Evolutionary conservation across 2,329 filamentous ascomycete genomes (phyloP).

Genomic region (Paraphaeosphaeria minitans): DNA sequence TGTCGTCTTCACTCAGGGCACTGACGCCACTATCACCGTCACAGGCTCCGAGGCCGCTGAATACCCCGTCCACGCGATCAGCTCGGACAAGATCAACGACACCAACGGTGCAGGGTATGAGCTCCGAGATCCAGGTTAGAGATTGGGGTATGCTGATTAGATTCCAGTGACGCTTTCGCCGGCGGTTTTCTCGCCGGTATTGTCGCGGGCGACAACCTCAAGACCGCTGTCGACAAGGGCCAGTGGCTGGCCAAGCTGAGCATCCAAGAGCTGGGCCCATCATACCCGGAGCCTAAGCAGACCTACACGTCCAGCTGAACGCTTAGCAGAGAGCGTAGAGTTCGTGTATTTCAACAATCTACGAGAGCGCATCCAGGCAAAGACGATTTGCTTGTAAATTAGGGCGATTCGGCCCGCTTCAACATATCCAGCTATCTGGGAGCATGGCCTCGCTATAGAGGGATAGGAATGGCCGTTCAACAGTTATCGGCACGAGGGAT

Average conservation of each 20-base stretch:
- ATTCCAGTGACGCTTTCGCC: slow-evolving; percentile 82
- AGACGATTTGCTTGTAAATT: slow-evolving; percentile 8
- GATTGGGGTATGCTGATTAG: slow-evolving; percentile 11
- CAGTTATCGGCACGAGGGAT: slow-evolving; percentile 3
- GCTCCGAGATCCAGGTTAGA: neutral
- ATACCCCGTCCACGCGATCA: slow-evolving; percentile 81
- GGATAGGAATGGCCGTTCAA: slow-evolving; percentile 8
- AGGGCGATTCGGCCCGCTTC: slow-evolving; percentile 3
- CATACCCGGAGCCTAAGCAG: slow-evolving; percentile 63
- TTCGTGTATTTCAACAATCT: slow-evolving; percentile 50
- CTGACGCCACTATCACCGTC: slow-evolving; percentile 85
- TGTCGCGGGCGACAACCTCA: slow-evolving; percentile 80
- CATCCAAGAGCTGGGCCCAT: slow-evolving; percentile 93
- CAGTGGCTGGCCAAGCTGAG: slow-evolving; percentile 95
- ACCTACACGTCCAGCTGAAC: slow-evolving; percentile 46
- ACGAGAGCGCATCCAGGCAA: slow-evolving; percentile 30
- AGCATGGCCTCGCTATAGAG: slow-evolving; percentile 1
- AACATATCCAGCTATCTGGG: neutral
- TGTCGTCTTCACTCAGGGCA: slow-evolving; percentile 94
- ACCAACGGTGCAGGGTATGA: slow-evolving; percentile 85
- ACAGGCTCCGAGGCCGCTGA: slow-evolving; percentile 69
- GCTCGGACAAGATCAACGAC: slow-evolving; percentile 81
- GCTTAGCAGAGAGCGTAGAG: slow-evolving; percentile 35
- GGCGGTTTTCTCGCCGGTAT: slow-evolving; percentile 91
- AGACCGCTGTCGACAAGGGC: slow-evolving; percentile 83